Base-by-base conservation (phyloP, 257 asterid species). In the Penstemon newberryi region DNA sequence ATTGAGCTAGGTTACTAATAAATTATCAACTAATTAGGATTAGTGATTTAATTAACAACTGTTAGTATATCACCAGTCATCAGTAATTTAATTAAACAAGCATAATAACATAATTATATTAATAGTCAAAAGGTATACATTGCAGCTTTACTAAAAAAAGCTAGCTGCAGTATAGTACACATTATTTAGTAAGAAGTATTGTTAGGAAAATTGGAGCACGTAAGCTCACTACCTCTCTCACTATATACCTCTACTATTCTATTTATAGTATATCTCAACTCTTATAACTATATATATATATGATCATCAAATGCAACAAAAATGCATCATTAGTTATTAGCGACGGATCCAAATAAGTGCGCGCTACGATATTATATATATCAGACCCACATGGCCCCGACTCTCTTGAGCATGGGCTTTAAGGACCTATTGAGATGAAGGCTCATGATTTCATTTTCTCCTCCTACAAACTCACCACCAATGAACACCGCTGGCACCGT, bases 401-500 rank as follows among this genome's bases (percentile, higher is more conserved):
- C 86, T 73, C 78, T 63, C 37, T 70, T 75, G 51, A 83, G 87
- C 87, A 80, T 83, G 65, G 87, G 85, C 83, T 69, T 80, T 5
- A 83, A 10, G 50, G 82, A 61, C 61, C 82, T 57, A 51, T 70
- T 72, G 64, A 83, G 82, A 18, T 83, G 88, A 42, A 77, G 86
- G 69, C 81, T 83, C 82, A 83, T 80, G 63, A 83, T 41, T 75
- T 83, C 88, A 46, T 80, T 76, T 0, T 82, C 74, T 36, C 88
- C 88, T 13, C 88, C 88, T 7, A 83, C 82, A 4, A 83, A 72
- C 25, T 80, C 82, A 0, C 88, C 86, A 0, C 86, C 86, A 0
- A 83, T 78, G 82, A 78, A 83, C 53, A 83, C 87, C 0, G 84
- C 82, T 0, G 87, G 87, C 37, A 79, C 88, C 8, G 86, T 70